These are phyloP conservation scores for Pterocarpus santalinus DNA, from an alignment of 306 rosid genomes.

Conservation along the genomic window DNA sequence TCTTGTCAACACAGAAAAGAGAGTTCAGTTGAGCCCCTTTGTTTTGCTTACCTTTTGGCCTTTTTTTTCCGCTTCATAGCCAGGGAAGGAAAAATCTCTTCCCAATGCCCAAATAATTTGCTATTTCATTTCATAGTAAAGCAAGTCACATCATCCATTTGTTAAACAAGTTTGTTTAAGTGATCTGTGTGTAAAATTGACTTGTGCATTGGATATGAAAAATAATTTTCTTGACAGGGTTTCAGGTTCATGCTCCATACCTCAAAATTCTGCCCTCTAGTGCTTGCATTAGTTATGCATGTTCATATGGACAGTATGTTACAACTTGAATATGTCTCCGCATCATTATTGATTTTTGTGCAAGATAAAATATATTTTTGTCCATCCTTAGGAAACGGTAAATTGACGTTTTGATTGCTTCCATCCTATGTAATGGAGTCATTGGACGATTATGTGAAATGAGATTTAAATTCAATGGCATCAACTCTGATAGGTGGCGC, in stretches of 20 bases:
- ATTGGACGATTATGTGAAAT: neutral
- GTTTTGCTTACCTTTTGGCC: neutral
- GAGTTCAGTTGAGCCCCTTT: slow-evolving; percentile 19
- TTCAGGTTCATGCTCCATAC: neutral
- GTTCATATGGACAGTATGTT: neutral
- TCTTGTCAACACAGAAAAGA: slow-evolving; percentile 46
- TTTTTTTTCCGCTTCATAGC: slow-evolving; percentile 44
- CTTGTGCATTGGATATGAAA: slow-evolving; percentile 22
- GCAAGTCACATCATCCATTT: slow-evolving; percentile 41
- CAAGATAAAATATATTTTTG: neutral
- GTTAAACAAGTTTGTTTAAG: slow-evolving; percentile 36
- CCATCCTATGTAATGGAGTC: neutral
- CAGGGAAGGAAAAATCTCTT: slow-evolving; percentile 42
- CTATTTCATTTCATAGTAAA: slow-evolving; percentile 33
- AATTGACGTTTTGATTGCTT: neutral
- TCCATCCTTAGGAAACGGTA: neutral
- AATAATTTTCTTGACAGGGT: neutral
- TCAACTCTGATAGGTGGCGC: neutral
- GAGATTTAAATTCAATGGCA: neutral
- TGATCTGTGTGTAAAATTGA: slow-evolving; percentile 42
- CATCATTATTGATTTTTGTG: neutral
- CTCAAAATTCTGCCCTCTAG: neutral
- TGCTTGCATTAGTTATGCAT: neutral
- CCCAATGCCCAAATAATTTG: slow-evolving; percentile 47
- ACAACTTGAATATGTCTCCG: neutral